These are phyloP conservation scores for Phalaenopsis equestris DNA, from an alignment of 106 monocot species.

Conservation along the genomic window DNA sequence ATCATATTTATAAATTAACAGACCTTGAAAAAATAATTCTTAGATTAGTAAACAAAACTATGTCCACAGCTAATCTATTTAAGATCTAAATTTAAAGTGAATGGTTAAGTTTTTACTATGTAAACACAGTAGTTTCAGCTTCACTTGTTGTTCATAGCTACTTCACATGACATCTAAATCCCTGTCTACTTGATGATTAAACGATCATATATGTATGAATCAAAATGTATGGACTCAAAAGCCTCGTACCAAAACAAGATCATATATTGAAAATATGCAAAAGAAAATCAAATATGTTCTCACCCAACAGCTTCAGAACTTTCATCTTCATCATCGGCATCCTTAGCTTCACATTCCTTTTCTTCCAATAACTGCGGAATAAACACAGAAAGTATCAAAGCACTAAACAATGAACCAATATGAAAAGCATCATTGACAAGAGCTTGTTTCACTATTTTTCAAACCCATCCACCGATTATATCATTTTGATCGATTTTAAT, in stretches of 20 bases:
- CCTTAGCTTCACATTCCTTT: constrained; percentile 60
- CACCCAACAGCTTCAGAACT: constrained; percentile 29
- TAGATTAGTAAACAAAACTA: background rate
- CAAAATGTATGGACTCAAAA: background rate
- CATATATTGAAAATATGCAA: background rate
- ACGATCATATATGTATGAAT: background rate
- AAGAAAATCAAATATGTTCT: background rate
- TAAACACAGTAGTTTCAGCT: background rate
- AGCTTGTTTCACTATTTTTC: background rate
- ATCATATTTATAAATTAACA: background rate
- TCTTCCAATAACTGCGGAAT: constrained; percentile 74
- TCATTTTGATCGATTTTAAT: background rate
- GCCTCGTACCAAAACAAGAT: background rate
- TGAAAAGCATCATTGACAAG: constrained; percentile 4
- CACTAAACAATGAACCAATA: background rate
- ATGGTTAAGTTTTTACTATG: background rate
- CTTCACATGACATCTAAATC: background rate
- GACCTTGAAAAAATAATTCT: background rate
- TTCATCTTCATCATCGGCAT: constrained; percentile 28
- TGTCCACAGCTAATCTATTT: background rate
- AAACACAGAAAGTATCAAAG: background rate
- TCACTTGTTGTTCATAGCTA: background rate
- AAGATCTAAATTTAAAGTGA: background rate
- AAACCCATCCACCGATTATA: background rate
- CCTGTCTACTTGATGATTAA: background rate